Base-by-base conservation (phyloP, 345 rosid genomes). In the Euphorbia peplus region DNA sequence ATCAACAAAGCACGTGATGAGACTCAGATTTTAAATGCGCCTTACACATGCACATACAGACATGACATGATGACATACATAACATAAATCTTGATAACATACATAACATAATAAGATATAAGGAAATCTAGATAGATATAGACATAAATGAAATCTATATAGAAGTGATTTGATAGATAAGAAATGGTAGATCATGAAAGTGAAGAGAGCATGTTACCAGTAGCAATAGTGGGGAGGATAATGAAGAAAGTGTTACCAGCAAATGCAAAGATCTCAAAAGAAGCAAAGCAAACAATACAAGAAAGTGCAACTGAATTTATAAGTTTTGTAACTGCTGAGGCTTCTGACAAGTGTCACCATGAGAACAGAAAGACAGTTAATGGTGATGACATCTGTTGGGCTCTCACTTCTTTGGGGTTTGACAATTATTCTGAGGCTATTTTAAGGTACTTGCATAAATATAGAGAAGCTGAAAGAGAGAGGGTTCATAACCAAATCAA, bases 371-470 rank as follows among this genome's bases (percentile, higher is more conserved):
- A 76, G 80, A 76, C 80, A 16, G 73, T 76, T 16, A 76, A 76
- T 58, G 76, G 73, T 55, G 80, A 76, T 57, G 80, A 76, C 75
- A 71, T 76, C 73, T 76, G 76, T 67, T 76, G 73, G 80, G 76
- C 80, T 71, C 56, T 71, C 26, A 50, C 61, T 14, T 30, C 72
- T 14, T 30, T 76, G 71, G 80, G 80, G 56, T 66, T 76, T 55
- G 80, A 76, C 29, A 46, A 67, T 59, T 63, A 47, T 12, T 57
- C 73, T 14, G 73, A 76, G 10, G 69, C 69, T 26, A 47, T 63
- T 5, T 57, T 46, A 14, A 71, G 76, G 73, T 71, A 71, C 63
- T 63, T 76, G 51, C 73, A 76, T 68, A 76, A 41, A 63, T 76
- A 53, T 24, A 70, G 80, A 39, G 69, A 60, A 22, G 69, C 60